Evolutionary conservation across 2,329 filamentous ascomycete species (phyloP), one percentile per base, ranked within the genome.

Genomic region (Exophiala lecanii-corni): DNA sequence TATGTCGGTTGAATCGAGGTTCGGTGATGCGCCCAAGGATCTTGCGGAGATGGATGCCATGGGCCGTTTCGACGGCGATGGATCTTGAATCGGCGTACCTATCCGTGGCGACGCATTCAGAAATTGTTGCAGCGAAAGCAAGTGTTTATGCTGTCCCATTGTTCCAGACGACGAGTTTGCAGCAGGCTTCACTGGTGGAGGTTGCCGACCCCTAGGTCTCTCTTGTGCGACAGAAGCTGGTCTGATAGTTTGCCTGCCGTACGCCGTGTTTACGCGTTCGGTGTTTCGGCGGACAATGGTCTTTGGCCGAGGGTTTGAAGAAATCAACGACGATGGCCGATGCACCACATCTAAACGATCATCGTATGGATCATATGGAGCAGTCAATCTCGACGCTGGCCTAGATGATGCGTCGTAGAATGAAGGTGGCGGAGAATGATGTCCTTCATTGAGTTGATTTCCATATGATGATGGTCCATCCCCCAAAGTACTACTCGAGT

Each of bases 101-200:
- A 28, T 5, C 2, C 13, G 36, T 9, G 33, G 36, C 15, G 39
- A 43, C 12, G 28, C 10, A 18, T 33, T 32, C 7, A 47, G 31
- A 26, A 50, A 50, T 25, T 51, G 37, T 23, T 43, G 44, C 2
- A 47, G 12, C 9, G 48, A 47, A 18, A 51, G 32, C 16, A 50
- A 41, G 10, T 25, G 26, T 39, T 46, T 40, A 9, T 9, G 5
- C 12, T 28, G 17, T 5, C 18, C 18, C 17, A 19, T 35, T 10
- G 20, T 36, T 25, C 38, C 9, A 21, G 18, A 6, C 25, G 23
- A 13, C 3, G 16, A n/a, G 10, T 25, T n/a, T 15, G 35, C 15
- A n/a, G 9, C 17, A n/a, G 10, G 15, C 13, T 13, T 20, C n/a
- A 33, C 15, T 18, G 41, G 15, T 26, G 42, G n/a, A 26, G 30